Evolutionary conservation across 2,329 filamentous ascomycete species (phyloP), one percentile per base, ranked within the genome.

Genomic region (Phialophora tarda): DNA sequence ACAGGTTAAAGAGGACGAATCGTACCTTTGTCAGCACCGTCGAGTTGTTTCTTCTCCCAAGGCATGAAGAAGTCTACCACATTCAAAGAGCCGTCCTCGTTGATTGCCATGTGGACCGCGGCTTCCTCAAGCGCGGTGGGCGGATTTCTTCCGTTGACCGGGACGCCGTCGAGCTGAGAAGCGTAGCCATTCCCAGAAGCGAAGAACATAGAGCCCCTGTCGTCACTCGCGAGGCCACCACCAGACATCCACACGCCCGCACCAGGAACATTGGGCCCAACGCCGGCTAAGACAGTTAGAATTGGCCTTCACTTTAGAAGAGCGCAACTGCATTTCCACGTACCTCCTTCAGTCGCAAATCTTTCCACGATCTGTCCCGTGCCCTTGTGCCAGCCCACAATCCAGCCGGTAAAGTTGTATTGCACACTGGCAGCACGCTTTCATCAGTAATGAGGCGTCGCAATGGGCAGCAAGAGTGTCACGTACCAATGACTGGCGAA

Each of bases 11-110:
- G 14, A 23, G 6, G 14, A 61, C 10, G 47, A n/a, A 21, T 44
- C 30, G 55, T 44, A 68, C 66, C 66, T 58, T 81, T 80, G 62
- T 85, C 83, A 0, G 79, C 83, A 7, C 81, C 82, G 59, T 85
- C 82, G 57, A 85, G 75, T 0, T 80, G 63, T 78, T 77, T 54
- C 62, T 86, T 85, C 55, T 85, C 83, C 68, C 79, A 83, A 0
- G 84, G 84, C 78, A 85, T 83, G 65, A 86, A 86, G 71, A 85
- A 86, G 59, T 86, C 84, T 10, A 79, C 76, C 3, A 85, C 69
- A 0, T 75, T 76, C 0, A 85, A 78, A 50, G 83, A 78, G 6
- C 73, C 73, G 53, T 66, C 68, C 24, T 67, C 59, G 32, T 66
- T 69, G 64, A 71, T 69, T 28, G 68, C 64, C 69, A 71, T 66